phyloP scores from a whole-genome alignment of 2,329 filamentous ascomycete species.

The Cylindrodendrum hubeiense region DNA sequence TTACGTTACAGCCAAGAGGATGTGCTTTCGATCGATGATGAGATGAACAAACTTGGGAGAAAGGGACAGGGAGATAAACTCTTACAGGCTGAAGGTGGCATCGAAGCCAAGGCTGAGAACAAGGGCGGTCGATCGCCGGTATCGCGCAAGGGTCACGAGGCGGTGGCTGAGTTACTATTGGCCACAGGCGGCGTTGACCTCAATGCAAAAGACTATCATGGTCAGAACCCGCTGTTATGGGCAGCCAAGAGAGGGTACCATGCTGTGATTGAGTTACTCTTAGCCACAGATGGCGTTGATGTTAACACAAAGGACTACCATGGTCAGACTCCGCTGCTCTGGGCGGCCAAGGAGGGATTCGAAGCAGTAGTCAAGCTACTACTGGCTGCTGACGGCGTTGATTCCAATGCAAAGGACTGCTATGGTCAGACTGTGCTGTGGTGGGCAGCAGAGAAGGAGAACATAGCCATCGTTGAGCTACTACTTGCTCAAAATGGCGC shows the following conservation, averaged over 20 bases:
- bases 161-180: neutral
- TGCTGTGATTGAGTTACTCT: neutral
- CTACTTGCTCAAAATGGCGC: neutral
- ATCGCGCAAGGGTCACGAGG: neutral
- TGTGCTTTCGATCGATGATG: neutral
- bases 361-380: neutral
- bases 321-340: neutral
- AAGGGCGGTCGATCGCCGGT: neutral
- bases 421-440: neutral
- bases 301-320: neutral
- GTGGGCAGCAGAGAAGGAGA: no score
- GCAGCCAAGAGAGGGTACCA: neutral
- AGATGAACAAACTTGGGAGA: neutral
- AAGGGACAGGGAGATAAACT: neutral
- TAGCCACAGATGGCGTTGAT: neutral
- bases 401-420: neutral
- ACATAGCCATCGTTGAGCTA: neutral
- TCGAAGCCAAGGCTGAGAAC: neutral
- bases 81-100: neutral
- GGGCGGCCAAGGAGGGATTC: neutral
- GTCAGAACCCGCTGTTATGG: neutral
- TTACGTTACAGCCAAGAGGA: neutral
- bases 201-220: neutral
- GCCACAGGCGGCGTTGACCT: neutral
- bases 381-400: neutral